Conservation (phyloP, 345 rosid genomes). For the Aquilaria yunnanensis region DNA sequence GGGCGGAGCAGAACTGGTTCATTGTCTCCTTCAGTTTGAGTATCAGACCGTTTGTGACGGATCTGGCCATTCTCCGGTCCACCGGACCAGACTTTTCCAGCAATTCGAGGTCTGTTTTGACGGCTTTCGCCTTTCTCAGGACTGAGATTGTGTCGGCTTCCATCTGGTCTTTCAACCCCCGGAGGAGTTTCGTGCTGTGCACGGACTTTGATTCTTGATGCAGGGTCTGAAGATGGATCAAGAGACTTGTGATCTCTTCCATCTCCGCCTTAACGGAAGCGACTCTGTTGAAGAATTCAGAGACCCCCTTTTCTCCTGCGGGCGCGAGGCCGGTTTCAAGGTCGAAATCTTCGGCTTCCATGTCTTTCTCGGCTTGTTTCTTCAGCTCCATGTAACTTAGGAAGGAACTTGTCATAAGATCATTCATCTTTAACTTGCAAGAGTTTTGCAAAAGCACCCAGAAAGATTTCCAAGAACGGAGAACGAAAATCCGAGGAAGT, state of each 20-base stretch:
- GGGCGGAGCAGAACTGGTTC: slow-evolving; percentile 54
- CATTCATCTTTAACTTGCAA: slow-evolving; percentile 57
- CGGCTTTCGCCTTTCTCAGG: slow-evolving; percentile 51
- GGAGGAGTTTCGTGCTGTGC: slow-evolving; percentile 59
- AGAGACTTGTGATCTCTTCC: slow-evolving; percentile 80
- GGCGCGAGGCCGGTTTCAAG: slow-evolving; percentile 50
- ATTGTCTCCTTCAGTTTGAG: slow-evolving; percentile 46
- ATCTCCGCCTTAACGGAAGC: slow-evolving; percentile 43
- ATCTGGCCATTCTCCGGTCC: slow-evolving; percentile 27
- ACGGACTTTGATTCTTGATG: slow-evolving; percentile 68
- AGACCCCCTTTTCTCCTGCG: slow-evolving; percentile 48
- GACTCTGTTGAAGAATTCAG: slow-evolving; percentile 58
- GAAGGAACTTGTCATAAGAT: slow-evolving; percentile 84
- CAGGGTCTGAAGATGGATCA: slow-evolving; percentile 61
- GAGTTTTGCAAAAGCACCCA: slow-evolving; percentile 27
- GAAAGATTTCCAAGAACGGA: slow-evolving; percentile 7
- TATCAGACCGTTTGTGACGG: slow-evolving; percentile 54
- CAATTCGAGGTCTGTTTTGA: slow-evolving; percentile 51
- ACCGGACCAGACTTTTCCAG: slow-evolving; percentile 40
- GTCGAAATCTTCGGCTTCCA: slow-evolving; percentile 34
- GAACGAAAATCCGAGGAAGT: neutral
- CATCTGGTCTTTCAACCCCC: slow-evolving; percentile 69
- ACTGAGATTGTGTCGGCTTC: slow-evolving; percentile 57
- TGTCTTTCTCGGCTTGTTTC: slow-evolving; percentile 58
- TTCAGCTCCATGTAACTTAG: slow-evolving; percentile 76